A percentile compares a stretch with the other conserved stretches of the same genome.
Evolutionary conservation across 2,329 filamentous ascomycete genomes (phyloP).

Genomic region (Colletotrichum sp.): DNA sequence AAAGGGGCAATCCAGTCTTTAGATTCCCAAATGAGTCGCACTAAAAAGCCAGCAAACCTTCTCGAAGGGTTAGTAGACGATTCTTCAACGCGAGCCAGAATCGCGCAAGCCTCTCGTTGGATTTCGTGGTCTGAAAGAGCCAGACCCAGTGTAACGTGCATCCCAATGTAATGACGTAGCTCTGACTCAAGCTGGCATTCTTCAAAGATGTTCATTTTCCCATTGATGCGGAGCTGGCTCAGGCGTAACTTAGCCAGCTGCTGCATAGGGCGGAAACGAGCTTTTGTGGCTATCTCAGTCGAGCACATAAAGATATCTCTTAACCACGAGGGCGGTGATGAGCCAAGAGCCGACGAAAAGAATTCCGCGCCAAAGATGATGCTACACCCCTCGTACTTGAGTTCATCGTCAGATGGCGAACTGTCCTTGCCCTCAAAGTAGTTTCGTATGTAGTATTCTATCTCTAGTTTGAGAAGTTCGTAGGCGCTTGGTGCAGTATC

Average conservation of each 20-base stretch:
- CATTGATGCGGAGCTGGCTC: conserved; percentile 28
- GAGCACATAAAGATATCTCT: conserved; percentile 27
- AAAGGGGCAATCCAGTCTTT: conserved; percentile 3
- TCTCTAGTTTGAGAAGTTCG: conserved; percentile 39
- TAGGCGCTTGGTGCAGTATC: conserved; percentile 32
- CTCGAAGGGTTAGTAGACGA: conserved; percentile 10
- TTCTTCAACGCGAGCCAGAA: conserved; percentile 11
- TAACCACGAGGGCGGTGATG: conserved; percentile 27
- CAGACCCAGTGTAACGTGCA: neutral
- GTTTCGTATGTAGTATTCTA: conserved; percentile 32
- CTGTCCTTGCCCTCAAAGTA: conserved; percentile 25
- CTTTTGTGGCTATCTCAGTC: conserved; percentile 13
- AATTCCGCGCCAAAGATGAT: conserved; percentile 32
- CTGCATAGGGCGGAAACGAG: conserved; percentile 28
- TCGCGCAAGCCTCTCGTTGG: conserved; percentile 22
- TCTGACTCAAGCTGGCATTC: conserved; percentile 30
- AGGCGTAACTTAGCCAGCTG: conserved; percentile 24
- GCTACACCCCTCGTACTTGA: conserved; percentile 30
- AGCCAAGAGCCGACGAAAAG: neutral
- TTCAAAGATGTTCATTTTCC: conserved; percentile 31
- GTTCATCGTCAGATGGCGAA: conserved; percentile 22
- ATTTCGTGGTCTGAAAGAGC: conserved; percentile 20
- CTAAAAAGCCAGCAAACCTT: conserved; percentile 8
- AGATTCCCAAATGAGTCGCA: neutral
- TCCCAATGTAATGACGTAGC: neutral